These are phyloP conservation scores for Whalleya microplaca DNA, from an alignment of 2,329 filamentous ascomycete genomes.

Conservation along the genomic window DNA sequence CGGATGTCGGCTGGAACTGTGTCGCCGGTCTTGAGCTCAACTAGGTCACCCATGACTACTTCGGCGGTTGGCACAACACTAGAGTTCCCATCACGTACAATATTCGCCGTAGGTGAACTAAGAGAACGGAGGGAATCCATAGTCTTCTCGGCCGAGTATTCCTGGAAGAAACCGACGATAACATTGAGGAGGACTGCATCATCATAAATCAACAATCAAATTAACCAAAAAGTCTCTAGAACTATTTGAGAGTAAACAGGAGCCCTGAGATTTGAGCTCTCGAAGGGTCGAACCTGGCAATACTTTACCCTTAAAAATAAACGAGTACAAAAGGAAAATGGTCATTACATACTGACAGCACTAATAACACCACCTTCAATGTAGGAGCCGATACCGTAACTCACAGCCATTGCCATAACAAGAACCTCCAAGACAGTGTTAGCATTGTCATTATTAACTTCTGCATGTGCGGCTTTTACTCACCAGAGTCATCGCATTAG, in stretches of 20 bases:
- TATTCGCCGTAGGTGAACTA: slow-evolving; percentile 53
- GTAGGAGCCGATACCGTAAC: slow-evolving; percentile 55
- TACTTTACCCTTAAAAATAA: background rate
- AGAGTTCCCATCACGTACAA: slow-evolving; percentile 54
- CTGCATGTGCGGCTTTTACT: background rate
- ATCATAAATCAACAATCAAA: background rate
- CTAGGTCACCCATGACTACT: slow-evolving; percentile 60
- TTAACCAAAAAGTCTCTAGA: background rate
- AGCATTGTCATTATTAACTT: background rate
- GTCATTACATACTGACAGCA: slow-evolving; percentile 42
- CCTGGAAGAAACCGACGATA: slow-evolving; percentile 58
- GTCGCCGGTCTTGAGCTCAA: slow-evolving; percentile 56
- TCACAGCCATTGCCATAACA: slow-evolving; percentile 56
- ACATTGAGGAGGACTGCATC: slow-evolving; percentile 50
- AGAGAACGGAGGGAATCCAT: slow-evolving; percentile 56
- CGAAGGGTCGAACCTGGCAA: background rate
- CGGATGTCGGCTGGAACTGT: slow-evolving; percentile 48
- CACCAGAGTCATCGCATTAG: slow-evolving; percentile 69
- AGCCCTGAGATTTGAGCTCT: no score
- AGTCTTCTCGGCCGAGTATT: slow-evolving; percentile 59
- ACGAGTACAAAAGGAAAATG: background rate
- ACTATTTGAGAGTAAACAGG: background rate
- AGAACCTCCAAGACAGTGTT: slow-evolving; percentile 40
- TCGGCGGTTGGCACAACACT: slow-evolving; percentile 56
- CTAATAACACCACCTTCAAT: slow-evolving; percentile 60